Evolutionary conservation across 2,329 filamentous ascomycete species (phyloP).

Genomic region (Chalara sp.): DNA sequence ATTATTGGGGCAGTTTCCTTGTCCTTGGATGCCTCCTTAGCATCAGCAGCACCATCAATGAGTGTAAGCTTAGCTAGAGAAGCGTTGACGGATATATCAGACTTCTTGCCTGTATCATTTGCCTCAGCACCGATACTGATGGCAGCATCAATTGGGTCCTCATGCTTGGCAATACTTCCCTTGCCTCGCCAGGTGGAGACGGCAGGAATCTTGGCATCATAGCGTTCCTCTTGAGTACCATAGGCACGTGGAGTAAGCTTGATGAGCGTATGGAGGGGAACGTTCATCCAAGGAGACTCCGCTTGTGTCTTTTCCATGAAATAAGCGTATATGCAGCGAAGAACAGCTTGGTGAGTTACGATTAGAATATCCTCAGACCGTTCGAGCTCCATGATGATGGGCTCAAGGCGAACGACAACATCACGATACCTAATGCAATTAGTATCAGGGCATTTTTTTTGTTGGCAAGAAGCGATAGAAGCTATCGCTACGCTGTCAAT

Average conservation of each 20-base stretch:
- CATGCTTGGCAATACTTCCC: constrained; percentile 85
- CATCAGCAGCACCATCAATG: too few species aligned
- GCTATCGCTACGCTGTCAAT: background rate
- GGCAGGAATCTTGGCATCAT: constrained; percentile 86
- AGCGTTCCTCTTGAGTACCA: constrained; percentile 81
- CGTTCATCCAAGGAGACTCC: constrained; percentile 96
- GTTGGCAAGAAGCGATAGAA: background rate
- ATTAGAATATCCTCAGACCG: constrained; percentile 95
- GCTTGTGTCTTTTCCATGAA: constrained; percentile 97
- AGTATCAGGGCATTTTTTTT: background rate
- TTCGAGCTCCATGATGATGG: constrained; percentile 99
- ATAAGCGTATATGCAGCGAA: constrained; percentile 96
- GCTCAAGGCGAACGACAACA: constrained; percentile 93
- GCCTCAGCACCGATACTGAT: constrained; percentile 2
- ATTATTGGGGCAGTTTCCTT: too few species aligned
- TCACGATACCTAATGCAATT: constrained; percentile 59
- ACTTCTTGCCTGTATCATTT: too few species aligned
- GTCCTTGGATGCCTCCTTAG: too few species aligned
- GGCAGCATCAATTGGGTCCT: constrained; percentile 32
- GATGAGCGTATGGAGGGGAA: constrained; percentile 91
- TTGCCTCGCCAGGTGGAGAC: constrained; percentile 96
- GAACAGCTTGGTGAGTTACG: constrained; percentile 92
- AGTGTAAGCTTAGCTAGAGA: too few species aligned
- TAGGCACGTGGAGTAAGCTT: constrained; percentile 94
- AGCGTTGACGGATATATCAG: too few species aligned